Evolutionary conservation across 2,329 filamentous ascomycete species (phyloP).

Genomic region (Penicillium sp.): DNA sequence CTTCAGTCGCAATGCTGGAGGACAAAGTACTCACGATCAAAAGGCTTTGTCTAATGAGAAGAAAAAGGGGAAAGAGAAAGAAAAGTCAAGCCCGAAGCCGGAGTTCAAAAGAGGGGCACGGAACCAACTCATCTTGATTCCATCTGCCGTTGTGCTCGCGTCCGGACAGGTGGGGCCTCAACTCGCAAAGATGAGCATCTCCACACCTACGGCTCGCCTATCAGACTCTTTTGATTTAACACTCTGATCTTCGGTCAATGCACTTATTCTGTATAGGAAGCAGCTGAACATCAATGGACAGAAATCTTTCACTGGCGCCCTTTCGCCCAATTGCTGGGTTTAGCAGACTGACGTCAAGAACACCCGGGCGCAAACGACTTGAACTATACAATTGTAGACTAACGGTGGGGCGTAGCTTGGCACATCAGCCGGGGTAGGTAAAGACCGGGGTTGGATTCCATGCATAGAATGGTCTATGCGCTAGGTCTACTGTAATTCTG

Average conservation of each 20-base stretch:
- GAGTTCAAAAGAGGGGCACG: conserved; percentile 16
- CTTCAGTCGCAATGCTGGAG: not conserved
- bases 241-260: not conserved
- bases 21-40: not conserved
- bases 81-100: not conserved
- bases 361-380: not conserved
- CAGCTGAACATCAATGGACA: not conserved
- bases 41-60: not conserved
- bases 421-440: not conserved
- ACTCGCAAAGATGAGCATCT: conserved; percentile 16
- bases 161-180: conserved; percentile 8
- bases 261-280: not conserved
- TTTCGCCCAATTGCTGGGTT: not conserved
- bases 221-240: conserved; percentile 4
- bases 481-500: not conserved
- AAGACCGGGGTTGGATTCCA: not conserved
- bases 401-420: conserved; percentile 5
- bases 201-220: conserved; percentile 13
- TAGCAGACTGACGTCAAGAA: not conserved
- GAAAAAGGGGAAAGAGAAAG: not conserved
- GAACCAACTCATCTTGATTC: conserved; percentile 7
- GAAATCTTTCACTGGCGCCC: too few species aligned
- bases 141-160: conserved; percentile 2
- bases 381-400: not conserved
- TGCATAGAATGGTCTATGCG: not conserved